phyloP scores from a whole-genome alignment of 345 rosid genomes.

The Salix viminalis region DNA sequence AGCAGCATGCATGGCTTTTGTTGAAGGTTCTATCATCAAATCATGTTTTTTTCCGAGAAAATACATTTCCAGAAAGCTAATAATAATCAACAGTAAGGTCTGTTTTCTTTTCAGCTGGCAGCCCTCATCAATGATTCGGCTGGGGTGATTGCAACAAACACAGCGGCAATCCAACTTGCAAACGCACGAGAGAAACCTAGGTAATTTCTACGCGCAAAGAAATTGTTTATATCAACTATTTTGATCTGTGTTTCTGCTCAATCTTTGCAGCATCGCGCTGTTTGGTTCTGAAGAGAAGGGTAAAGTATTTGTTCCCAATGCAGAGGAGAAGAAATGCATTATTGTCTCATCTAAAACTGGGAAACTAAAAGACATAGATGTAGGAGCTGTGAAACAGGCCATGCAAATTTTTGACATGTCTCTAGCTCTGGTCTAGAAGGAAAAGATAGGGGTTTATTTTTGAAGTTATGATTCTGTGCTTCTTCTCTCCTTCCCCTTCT shows the following conservation, averaged over 20 bases:
- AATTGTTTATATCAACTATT: background rate
- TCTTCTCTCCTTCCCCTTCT: slow-evolving; percentile 2
- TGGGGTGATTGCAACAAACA: slow-evolving; percentile 85
- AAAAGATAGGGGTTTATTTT: background rate
- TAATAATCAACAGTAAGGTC: background rate
- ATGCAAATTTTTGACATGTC: slow-evolving; percentile 58
- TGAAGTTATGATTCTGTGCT: too few species aligned
- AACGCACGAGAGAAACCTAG: slow-evolving; percentile 71
- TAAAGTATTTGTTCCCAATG: slow-evolving; percentile 57
- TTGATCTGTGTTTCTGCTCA: background rate
- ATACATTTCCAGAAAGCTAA: background rate
- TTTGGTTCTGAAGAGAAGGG: slow-evolving; percentile 74
- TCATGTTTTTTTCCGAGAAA: background rate
- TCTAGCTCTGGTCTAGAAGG: slow-evolving; percentile 59
- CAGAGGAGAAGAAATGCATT: slow-evolving; percentile 62
- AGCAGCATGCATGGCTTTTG: background rate
- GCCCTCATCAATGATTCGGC: slow-evolving; percentile 85
- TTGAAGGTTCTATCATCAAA: background rate
- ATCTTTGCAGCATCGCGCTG: slow-evolving; percentile 64
- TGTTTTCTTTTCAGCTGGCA: slow-evolving; percentile 54
- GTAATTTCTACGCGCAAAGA: slow-evolving; percentile 21
- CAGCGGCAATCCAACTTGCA: slow-evolving; percentile 90
- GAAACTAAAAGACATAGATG: slow-evolving; percentile 54
- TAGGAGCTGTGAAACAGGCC: slow-evolving; percentile 52
- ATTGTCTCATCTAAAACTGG: slow-evolving; percentile 67